Base-by-base conservation (phyloP, 768 basidiomycete species). In the Tricholoma bakamatsutake region DNA sequence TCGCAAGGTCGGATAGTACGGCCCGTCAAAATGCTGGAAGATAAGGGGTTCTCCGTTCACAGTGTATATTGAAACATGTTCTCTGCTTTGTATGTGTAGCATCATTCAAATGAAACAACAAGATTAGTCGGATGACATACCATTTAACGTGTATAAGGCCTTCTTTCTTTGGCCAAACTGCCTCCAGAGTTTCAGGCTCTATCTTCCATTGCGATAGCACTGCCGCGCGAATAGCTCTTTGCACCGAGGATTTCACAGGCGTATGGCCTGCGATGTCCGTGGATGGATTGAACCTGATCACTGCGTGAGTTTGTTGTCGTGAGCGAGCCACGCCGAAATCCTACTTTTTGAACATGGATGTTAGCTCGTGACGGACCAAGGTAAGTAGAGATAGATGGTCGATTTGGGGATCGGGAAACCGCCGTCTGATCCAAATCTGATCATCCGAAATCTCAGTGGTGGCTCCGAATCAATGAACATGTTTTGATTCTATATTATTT, bases 161-260 rank as follows among this genome's bases (percentile, higher is more conserved):
- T 76, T 98, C 96, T 78, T 98, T 99, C 89, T 98, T 99, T 2
- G 95, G 93, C 97, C 97, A 99, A 51, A 99, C 81, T 63, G 81
- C 81, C 67, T 99, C 97, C 30, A 98, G 74, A 2, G 86, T 83
- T 59, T 90, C 91, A 40, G 83, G 79, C 59, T 85, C 83, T 50
- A 91, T 80, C 63, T 84, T 89, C 80, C 92, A 88, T 69, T 96
- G 93, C 17, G 87, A 80, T 49, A 97, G 77, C 31, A 97, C 75
- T 45, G 77, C 78, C 21, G 85, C 74, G 54, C 97, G 86, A 71
- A 98, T 93, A 61, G 82, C 80, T 66, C 97, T 81, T 68, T 98
- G 96, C 6, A 93, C 87, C 24, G 95, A 98, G 33, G 92, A 85
- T 71, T 98, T 98, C 57, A 98, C 82, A 37, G 89, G 88, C 11